Evolutionary conservation across 116 monocot genomes (phyloP).

Genomic region (Posidonia oceanica): DNA sequence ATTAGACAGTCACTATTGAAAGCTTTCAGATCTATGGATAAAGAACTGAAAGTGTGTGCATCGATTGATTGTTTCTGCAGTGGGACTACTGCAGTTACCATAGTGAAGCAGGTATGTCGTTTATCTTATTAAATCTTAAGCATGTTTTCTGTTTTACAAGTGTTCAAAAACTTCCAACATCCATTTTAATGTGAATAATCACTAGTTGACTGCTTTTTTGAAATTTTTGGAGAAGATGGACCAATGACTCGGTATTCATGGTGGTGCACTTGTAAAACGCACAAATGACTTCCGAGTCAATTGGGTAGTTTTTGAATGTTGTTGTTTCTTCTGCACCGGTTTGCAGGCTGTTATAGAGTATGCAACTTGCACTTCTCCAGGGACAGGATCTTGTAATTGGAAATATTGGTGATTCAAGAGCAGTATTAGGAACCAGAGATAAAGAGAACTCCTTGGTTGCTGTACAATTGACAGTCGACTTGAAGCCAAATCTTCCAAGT

Average conservation of each 20-base stretch:
- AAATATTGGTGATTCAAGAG: constrained; percentile 88
- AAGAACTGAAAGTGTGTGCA: constrained; percentile 59
- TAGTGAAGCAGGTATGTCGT: constrained; percentile 58
- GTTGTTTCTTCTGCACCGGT: constrained; percentile 14
- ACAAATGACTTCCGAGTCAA: constrained; percentile 9
- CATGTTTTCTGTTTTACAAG: constrained; percentile 1
- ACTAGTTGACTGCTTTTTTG: background rate
- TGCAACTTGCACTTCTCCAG: constrained; percentile 35
- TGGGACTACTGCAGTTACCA: constrained; percentile 69
- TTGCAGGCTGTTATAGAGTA: constrained; percentile 17
- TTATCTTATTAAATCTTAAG: background rate
- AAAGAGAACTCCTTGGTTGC: constrained; percentile 59
- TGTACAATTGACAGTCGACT: constrained; percentile 76
- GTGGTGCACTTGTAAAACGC: background rate
- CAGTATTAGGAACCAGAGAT: constrained; percentile 62
- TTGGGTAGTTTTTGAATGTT: constrained; percentile 11
- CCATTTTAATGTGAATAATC: background rate
- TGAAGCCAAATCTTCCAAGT: constrained; percentile 91
- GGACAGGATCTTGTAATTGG: constrained; percentile 84
- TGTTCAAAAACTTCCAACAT: background rate
- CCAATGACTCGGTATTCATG: constrained; percentile 1
- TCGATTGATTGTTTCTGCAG: constrained; percentile 77
- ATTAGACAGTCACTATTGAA: constrained; percentile 55
- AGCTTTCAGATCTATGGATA: constrained; percentile 72
- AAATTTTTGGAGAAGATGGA: background rate